Percentiles rank a stretch among this genome's conserved stretches.
These are phyloP conservation scores for Tricholoma saponaceum DNA, from an alignment of 768 basidiomycete species.

Conservation along the genomic window DNA sequence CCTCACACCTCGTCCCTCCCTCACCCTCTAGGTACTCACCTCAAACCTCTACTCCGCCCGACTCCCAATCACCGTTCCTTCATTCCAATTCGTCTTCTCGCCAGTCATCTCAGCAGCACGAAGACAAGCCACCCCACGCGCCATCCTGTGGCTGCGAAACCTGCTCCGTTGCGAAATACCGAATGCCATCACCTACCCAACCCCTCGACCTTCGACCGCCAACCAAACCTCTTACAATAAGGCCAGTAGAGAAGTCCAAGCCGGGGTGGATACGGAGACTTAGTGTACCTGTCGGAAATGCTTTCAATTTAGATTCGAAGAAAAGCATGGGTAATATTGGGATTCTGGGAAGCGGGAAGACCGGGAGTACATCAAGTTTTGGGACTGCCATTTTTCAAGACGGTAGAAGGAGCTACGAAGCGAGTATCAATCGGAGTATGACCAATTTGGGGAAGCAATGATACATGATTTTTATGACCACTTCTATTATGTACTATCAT, in stretches of 20 bases:
- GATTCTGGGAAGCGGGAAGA: conserved; percentile 45
- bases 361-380: conserved; percentile 32
- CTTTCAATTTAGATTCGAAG: conserved; percentile 57
- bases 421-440: conserved; percentile 45
- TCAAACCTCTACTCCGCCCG: conserved; percentile 16
- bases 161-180: conserved; percentile 60
- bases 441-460: conserved; percentile 44
- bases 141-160: conserved; percentile 64
- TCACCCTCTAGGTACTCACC: conserved; percentile 10
- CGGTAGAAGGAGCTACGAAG: conserved; percentile 44
- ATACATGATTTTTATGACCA: conserved; percentile 3
- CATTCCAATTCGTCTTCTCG: conserved; percentile 22
- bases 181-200: conserved; percentile 23
- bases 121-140: conserved; percentile 39
- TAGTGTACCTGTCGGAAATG: conserved; percentile 67
- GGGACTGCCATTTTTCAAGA: conserved; percentile 38
- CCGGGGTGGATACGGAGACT: conserved; percentile 69
- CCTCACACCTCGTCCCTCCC: conserved; percentile 38
- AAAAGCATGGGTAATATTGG: conserved; percentile 27
- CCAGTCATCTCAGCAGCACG: conserved; percentile 18
- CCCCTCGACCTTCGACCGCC: conserved; percentile 36
- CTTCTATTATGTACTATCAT: background rate
- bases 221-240: conserved; percentile 40
- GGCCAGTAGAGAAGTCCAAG: conserved; percentile 50
- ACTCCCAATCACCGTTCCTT: conserved; percentile 10